These are phyloP conservation scores for Volvox africanus DNA, from an alignment of 139 green algal species.

Conservation along the genomic window DNA sequence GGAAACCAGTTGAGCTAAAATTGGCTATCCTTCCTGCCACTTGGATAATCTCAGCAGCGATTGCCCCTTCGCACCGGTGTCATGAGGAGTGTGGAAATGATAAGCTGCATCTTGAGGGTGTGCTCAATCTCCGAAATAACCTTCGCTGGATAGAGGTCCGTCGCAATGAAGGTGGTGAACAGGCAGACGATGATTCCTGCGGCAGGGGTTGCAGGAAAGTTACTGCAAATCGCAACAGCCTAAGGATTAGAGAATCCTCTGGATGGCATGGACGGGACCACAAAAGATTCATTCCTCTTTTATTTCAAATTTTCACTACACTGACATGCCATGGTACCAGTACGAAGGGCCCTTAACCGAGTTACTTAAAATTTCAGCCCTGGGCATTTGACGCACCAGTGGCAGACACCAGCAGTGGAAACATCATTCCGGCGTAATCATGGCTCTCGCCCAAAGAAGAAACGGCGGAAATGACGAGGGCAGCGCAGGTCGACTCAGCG, in stretches of 20 bases:
- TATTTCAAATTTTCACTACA: no score
- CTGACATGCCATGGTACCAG: no score
- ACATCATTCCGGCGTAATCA: slow-evolving; percentile 86
- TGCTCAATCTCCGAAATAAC: slow-evolving; percentile 87
- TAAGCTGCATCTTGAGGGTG: slow-evolving; percentile 95
- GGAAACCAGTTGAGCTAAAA: no score
- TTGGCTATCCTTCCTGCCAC: no score
- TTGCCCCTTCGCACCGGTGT: slow-evolving; percentile 74
- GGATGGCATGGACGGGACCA: no score
- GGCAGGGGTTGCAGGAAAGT: background rate
- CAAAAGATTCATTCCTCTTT: no score
- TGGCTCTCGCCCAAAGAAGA: slow-evolving; percentile 75
- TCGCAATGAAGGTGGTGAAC: slow-evolving; percentile 91
- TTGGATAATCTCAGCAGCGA: no score
- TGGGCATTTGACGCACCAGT: slow-evolving; percentile 8
- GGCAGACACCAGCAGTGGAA: slow-evolving; percentile 87
- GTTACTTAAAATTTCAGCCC: no score
- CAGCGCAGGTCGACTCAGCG: slow-evolving; percentile 96
- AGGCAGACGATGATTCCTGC: slow-evolving; percentile 94
- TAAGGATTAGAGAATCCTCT: no score
- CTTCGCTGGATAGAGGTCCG: slow-evolving; percentile 86
- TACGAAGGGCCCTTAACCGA: no score
- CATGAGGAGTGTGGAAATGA: slow-evolving; percentile 91
- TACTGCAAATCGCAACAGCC: no score
- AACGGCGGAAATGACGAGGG: slow-evolving; percentile 87